Percentiles rank a stretch among this genome's conserved stretches.
These are phyloP conservation scores for Chlorociboria aeruginascens DNA, from an alignment of 495 filamentous ascomycete species.

Conservation along the genomic window DNA sequence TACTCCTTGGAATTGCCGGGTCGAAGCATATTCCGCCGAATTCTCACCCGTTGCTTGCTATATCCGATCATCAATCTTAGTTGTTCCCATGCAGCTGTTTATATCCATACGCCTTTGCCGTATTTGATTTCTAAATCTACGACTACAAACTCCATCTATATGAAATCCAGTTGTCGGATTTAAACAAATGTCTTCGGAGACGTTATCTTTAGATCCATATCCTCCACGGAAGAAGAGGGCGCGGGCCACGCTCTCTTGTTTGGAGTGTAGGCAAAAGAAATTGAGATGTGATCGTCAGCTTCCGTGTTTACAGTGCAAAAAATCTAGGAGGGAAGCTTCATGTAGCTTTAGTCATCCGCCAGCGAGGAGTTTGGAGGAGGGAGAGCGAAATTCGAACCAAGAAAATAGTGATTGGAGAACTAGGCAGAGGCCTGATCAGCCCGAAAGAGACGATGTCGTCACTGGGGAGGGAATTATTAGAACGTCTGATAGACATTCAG, in stretches of 20 bases:
- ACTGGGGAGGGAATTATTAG: neutral
- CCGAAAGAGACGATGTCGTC: neutral
- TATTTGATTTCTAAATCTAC: too few relatives aligned
- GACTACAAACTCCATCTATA: too few relatives aligned
- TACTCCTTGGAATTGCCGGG: too few relatives aligned
- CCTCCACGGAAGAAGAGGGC: neutral
- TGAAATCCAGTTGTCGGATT: too few relatives aligned
- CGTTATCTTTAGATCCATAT: too few relatives aligned
- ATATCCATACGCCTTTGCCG: too few relatives aligned
- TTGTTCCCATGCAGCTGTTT: too few relatives aligned
- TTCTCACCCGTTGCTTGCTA: too few relatives aligned
- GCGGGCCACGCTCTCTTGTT: constrained; percentile 1
- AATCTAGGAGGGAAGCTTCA: constrained; percentile 2
- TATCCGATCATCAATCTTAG: too few relatives aligned
- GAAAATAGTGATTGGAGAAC: neutral
- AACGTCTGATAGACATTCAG: too few relatives aligned
- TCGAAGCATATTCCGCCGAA: too few relatives aligned
- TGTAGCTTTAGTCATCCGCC: constrained; percentile 1
- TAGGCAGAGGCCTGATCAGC: neutral
- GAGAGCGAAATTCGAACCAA: neutral
- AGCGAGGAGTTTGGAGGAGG: constrained; percentile 1
- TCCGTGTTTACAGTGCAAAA: constrained; percentile 16
- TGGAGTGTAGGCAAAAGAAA: constrained; percentile 15
- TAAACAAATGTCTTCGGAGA: too few relatives aligned
- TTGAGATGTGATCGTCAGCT: constrained; percentile 15